Percentiles rank a stretch among this genome's conserved stretches.
Conservation (phyloP, 2,329 filamentous ascomycete genomes). For the Cordyceps pruinosa region DNA sequence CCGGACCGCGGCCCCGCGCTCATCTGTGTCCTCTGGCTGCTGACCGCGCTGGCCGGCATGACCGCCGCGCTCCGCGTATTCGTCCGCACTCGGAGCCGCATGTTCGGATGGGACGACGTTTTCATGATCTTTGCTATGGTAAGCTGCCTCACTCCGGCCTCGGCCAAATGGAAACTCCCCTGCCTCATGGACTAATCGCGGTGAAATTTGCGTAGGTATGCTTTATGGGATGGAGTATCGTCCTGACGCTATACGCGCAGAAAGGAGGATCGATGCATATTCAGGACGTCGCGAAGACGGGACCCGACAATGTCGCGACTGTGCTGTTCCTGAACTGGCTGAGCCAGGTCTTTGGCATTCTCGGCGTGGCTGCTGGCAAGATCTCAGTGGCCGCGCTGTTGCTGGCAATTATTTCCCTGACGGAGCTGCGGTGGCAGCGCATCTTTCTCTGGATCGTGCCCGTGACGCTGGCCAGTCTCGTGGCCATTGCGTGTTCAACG, state of each 20-base stretch:
- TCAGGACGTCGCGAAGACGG: constrained; percentile 14
- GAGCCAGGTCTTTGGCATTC: constrained; percentile 17
- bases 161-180: too few relatives aligned
- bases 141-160: neutral
- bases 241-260: constrained; percentile 16
- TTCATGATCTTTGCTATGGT: constrained; percentile 18
- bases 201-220: constrained; percentile 10
- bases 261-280: constrained; percentile 17
- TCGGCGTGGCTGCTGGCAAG: constrained; percentile 18
- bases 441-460: constrained; percentile 18
- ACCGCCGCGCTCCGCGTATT: constrained; percentile 14
- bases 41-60: constrained; percentile 15
- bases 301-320: constrained; percentile 16
- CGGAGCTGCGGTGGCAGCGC: constrained; percentile 17
- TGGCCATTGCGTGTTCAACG: constrained; percentile 17
- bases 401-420: constrained; percentile 16
- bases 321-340: constrained; percentile 18
- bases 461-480: constrained; percentile 14
- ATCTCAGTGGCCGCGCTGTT: constrained; percentile 18
- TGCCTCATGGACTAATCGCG: neutral
- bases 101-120: constrained; percentile 18
- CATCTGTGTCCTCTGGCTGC: constrained; percentile 15
- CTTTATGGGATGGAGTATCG: constrained; percentile 17
- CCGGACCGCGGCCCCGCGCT: constrained; percentile 14
- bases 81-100: constrained; percentile 12